Base-by-base conservation (phyloP, 2,329 filamentous ascomycete genomes). In the Colletotrichum sp. region DNA sequence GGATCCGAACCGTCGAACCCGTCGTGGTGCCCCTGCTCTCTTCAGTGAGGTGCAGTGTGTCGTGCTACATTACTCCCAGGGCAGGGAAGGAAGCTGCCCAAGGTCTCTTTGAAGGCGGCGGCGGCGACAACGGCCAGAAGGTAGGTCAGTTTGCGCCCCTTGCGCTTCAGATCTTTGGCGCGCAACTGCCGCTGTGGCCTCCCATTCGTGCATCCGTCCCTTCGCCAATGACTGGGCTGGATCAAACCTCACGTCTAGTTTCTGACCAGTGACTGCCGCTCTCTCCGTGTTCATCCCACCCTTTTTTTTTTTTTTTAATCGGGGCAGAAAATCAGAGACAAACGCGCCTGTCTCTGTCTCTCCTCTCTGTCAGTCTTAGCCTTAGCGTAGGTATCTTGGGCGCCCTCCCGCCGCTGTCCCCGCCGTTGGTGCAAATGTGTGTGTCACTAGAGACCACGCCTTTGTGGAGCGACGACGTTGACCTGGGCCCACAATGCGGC, bases 141-240 rank as follows among this genome's bases (percentile, higher is more conserved):
- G 26, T 26, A 69, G 64, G 71, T 74, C 70, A 24, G 43, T 74
- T 73, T 76, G 70, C 64, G 58, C 58, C 70, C 70, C 74, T 73
- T 73, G 71, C 67, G 74, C 72, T 75, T 76, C 74, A 76, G 36
- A 76, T 74, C 67, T 75, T 75, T 76, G 38, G 58, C 74, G 71
- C 74, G 74, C 61, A 70, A 57, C 66, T 76, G 61, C 66, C 67
- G 72, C 71, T 75, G 66, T 75, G 74, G 67, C 72, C 63, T 71
- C 58, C 67, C 55, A 75, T 76, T 75, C 71, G 74, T 67, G 71
- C 72, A 67, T 75, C 61, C 61, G 32, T 75, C 66, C 61, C 36
- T 75, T 63, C 18, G 74, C 74, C 74, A 76, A 76, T 76, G 74
- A 76, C 65, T 30, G 36, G 34, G 30, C 70, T 73, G 64, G 63